phyloP scores from a whole-genome alignment of 305 asterid species.

The Fraxinus ornus region DNA sequence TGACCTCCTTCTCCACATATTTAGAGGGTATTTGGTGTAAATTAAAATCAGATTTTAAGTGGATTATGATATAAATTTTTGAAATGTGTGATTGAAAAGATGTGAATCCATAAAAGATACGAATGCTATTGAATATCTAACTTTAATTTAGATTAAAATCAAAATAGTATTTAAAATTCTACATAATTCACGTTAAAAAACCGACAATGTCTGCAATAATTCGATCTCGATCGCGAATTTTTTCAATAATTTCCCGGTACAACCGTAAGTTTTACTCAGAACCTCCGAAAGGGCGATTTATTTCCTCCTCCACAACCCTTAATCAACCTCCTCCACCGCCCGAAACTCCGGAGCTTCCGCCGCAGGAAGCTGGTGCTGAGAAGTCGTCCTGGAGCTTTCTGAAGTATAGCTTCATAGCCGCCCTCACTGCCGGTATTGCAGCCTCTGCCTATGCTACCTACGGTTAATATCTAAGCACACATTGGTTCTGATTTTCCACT shows the following conservation, averaged over 20 bases:
- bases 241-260: neutral
- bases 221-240: neutral
- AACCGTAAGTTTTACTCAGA: neutral
- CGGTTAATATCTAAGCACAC: constrained; percentile 40
- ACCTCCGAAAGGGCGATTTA: neutral
- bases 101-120: no score
- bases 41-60: no score
- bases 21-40: no score
- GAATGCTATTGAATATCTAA: no score
- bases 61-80: no score
- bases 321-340: neutral
- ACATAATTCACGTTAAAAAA: neutral
- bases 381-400: constrained; percentile 61
- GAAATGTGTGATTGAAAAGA: no score
- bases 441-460: constrained; percentile 74
- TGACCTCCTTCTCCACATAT: neutral
- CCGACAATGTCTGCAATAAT: neutral
- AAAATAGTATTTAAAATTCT: neutral
- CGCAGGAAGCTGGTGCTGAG: constrained; percentile 34
- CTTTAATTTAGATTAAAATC: no score
- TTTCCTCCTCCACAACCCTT: neutral
- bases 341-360: constrained; percentile 33
- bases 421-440: constrained; percentile 63
- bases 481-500: neutral
- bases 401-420: constrained; percentile 50